A percentile compares a stretch with the other conserved stretches of the same genome.
Evolutionary conservation across 2,329 filamentous ascomycete genomes (phyloP).

Genomic region (Pleomassaria siparia): DNA sequence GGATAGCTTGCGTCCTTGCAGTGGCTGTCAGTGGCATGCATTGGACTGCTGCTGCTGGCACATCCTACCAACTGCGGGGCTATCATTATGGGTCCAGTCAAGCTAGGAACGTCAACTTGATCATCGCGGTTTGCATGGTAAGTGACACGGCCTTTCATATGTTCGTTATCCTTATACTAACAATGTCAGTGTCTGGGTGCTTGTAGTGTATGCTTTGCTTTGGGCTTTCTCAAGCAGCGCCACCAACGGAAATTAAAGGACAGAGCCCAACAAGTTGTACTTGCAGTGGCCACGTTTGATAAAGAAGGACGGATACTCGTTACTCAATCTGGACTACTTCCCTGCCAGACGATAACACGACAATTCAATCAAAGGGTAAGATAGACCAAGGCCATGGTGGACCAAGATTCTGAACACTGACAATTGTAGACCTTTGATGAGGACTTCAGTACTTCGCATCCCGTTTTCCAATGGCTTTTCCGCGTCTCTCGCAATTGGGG

Average conservation of each 20-base stretch:
- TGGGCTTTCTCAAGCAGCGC: conserved; percentile 41
- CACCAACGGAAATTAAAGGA: conserved; percentile 44
- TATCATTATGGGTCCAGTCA: conserved; percentile 43
- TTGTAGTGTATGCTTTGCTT: conserved; percentile 39
- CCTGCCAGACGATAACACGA: conserved; percentile 75
- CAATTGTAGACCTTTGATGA: conserved; percentile 61
- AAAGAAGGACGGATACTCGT: conserved; percentile 67
- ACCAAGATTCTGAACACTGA: conserved; percentile 11
- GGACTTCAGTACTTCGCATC: conserved; percentile 73
- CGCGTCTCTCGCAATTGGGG: conserved; percentile 78
- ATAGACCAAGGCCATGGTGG: background rate
- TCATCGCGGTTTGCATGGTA: conserved; percentile 72
- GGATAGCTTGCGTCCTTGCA: conserved; percentile 69
- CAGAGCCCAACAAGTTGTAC: conserved; percentile 56
- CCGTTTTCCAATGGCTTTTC: conserved; percentile 86
- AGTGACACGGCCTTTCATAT: conserved; percentile 41
- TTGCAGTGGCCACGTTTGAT: conserved; percentile 68
- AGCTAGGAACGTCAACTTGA: conserved; percentile 65
- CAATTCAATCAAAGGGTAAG: conserved; percentile 42
- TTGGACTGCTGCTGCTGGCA: conserved; percentile 76
- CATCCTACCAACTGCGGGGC: conserved; percentile 61
- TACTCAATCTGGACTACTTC: conserved; percentile 67
- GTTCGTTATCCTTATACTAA: conserved; percentile 73
- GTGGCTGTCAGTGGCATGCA: conserved; percentile 83
- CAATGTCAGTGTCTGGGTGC: conserved; percentile 51